A percentile compares a stretch with the other conserved stretches of the same genome.
These are phyloP conservation scores for Dactylellina cionopaga DNA, from an alignment of 2,329 filamentous ascomycete species.

Conservation along the genomic window DNA sequence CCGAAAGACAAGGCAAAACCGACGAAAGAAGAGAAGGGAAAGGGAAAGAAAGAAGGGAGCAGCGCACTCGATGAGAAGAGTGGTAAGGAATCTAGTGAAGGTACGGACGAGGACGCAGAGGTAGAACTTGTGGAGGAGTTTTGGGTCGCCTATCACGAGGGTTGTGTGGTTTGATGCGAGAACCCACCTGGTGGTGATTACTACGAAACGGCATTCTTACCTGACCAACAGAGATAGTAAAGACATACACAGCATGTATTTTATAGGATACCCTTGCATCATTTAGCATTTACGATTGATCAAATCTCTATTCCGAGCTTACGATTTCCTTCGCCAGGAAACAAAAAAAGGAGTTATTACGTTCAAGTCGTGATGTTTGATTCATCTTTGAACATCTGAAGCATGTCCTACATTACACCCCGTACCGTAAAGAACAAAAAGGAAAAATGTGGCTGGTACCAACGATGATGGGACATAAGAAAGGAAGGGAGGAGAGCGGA, in stretches of 20 bases:
- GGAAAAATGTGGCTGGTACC: conserved; percentile 43
- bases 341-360: conserved; percentile 37
- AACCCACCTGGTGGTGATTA: no score
- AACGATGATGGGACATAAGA: conserved; percentile 25
- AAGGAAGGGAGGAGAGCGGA: conserved; percentile 26
- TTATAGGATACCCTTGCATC: conserved; percentile 35
- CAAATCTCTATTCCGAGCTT: no score
- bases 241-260: background rate
- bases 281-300: background rate
- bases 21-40: conserved; percentile 4
- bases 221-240: no score
- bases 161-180: conserved; percentile 12
- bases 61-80: background rate
- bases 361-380: conserved; percentile 51
- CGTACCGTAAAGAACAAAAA: conserved; percentile 41
- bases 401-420: conserved; percentile 53
- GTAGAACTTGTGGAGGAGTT: conserved; percentile 42
- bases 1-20: background rate
- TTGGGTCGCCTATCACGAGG: conserved; percentile 46
- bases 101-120: conserved; percentile 21
- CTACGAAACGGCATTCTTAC: no score
- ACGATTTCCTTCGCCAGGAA: no score
- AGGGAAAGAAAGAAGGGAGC: background rate
- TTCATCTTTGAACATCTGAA: conserved; percentile 52
- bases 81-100: conserved; percentile 8